These are phyloP conservation scores for Neovahlkampfia damariscottae DNA, from an alignment of 78 protist genomes.

Conservation along the genomic window DNA sequence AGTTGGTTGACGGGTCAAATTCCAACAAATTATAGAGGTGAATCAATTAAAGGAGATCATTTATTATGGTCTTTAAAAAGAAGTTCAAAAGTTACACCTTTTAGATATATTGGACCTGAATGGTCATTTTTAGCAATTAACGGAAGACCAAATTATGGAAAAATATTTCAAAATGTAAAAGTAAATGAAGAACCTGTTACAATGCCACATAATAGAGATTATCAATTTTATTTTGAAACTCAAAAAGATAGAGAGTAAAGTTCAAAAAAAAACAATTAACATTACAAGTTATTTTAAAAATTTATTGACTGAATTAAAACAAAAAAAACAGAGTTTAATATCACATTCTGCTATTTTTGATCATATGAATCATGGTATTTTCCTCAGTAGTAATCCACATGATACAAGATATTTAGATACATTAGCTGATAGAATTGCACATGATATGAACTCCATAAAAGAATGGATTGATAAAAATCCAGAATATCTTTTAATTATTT, in stretches of 20 bases:
- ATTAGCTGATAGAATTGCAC: not conserved
- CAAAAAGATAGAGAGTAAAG: not conserved
- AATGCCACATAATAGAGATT: not conserved
- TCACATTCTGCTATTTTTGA: not conserved
- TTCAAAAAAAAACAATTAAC: not conserved
- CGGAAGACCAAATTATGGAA: not conserved
- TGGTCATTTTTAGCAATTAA: not conserved
- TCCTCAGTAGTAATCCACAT: not conserved
- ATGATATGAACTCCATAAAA: not conserved
- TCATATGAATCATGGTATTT: not conserved
- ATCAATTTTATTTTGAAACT: not conserved
- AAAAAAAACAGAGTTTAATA: not conserved
- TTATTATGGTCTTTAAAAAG: not conserved
- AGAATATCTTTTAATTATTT: not conserved
- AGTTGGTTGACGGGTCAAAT: not conserved
- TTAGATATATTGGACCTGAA: not conserved
- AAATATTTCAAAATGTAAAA: not conserved
- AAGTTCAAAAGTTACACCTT: not conserved
- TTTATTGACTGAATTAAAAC: not conserved
- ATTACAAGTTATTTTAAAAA: not conserved
- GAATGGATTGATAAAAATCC: not conserved
- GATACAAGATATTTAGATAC: not conserved
- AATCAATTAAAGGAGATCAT: not conserved
- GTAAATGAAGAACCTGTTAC: not conserved
- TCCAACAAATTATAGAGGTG: slow-evolving; percentile 1